Conservation (phyloP, 139 green algal species). For the Deuterostichococcus epilithicus region DNA sequence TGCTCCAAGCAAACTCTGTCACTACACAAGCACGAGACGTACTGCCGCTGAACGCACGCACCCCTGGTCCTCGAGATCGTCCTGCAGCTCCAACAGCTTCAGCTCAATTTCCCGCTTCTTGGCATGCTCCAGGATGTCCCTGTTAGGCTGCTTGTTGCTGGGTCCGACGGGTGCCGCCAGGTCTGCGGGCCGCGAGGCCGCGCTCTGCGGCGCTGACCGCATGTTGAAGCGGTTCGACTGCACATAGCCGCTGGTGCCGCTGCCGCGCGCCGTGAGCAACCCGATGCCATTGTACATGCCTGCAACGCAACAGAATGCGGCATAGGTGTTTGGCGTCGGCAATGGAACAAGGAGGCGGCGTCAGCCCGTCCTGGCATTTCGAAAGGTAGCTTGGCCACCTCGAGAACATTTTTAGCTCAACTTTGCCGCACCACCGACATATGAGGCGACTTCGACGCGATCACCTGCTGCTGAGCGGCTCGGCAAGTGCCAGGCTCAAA, state of each 20-base stretch:
- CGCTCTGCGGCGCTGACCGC: slow-evolving; percentile 18
- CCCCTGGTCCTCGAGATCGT: slow-evolving; percentile 84
- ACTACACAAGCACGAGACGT: no score
- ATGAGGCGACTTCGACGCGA: no score
- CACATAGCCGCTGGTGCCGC: slow-evolving; percentile 93
- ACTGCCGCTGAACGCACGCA: slow-evolving; percentile 22
- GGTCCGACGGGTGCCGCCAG: slow-evolving; percentile 1
- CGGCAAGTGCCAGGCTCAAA: no score
- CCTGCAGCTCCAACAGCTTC: slow-evolving; percentile 71
- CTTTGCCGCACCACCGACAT: no score
- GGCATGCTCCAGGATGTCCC: slow-evolving; percentile 91
- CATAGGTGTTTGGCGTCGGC: no score
- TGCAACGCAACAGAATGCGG: no score
- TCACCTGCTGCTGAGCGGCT: no score
- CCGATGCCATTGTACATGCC: slow-evolving; percentile 67
- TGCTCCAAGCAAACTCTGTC: no score
- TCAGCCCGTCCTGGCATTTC: no score
- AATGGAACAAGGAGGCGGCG: no score
- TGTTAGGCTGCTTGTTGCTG: slow-evolving; percentile 61
- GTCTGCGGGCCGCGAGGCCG: neutral
- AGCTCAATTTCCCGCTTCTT: slow-evolving; percentile 91
- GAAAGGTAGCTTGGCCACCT: no score
- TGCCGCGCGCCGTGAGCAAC: slow-evolving; percentile 83
- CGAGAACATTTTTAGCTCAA: no score
- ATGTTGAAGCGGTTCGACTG: slow-evolving; percentile 94